These are phyloP conservation scores for Fonsecaea multimorphosa DNA, from an alignment of 2,329 filamentous ascomycete species.

Conservation along the genomic window DNA sequence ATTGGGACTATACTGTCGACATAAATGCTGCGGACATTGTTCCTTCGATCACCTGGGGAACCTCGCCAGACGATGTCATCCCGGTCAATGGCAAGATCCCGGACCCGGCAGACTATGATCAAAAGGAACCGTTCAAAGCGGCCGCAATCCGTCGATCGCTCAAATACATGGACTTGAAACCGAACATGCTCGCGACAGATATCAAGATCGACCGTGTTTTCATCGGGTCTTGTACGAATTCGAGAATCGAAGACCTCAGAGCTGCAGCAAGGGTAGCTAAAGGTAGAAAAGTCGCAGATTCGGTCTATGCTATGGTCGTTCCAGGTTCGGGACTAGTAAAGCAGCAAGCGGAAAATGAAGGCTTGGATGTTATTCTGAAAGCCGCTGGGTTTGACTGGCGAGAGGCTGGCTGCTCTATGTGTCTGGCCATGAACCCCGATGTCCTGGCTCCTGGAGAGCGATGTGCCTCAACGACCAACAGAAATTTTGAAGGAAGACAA, in stretches of 20 bases:
- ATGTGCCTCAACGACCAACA: slow-evolving; percentile 93
- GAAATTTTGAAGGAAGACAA: slow-evolving; percentile 96
- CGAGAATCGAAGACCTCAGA: slow-evolving; percentile 91
- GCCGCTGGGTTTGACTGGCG: slow-evolving; percentile 97
- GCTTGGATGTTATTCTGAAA: slow-evolving; percentile 86
- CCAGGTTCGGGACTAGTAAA: slow-evolving; percentile 94
- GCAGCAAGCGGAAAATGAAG: slow-evolving; percentile 85
- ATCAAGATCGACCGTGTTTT: slow-evolving; percentile 93
- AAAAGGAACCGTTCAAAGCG: slow-evolving; percentile 72
- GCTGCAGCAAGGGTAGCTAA: slow-evolving; percentile 83
- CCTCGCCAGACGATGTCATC: slow-evolving; percentile 93
- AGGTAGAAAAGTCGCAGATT: slow-evolving; percentile 81
- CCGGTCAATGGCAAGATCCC: slow-evolving; percentile 88
- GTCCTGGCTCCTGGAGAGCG: slow-evolving; percentile 90
- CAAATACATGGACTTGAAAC: slow-evolving; percentile 90
- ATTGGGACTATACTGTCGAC: slow-evolving; percentile 85
- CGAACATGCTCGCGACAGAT: slow-evolving; percentile 87
- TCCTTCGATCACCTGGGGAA: slow-evolving; percentile 95
- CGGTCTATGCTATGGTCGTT: slow-evolving; percentile 93
- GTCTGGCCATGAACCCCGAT: slow-evolving; percentile 98
- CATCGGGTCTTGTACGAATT: slow-evolving; percentile 96
- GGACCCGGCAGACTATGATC: slow-evolving; percentile 82
- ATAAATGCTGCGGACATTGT: slow-evolving; percentile 91
- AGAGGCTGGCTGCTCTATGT: slow-evolving; percentile 98
- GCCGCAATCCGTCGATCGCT: slow-evolving; percentile 77